phyloP scores from a whole-genome alignment of 108 stramenopile genomes.

The Pseudonitzschia multiseries region DNA sequence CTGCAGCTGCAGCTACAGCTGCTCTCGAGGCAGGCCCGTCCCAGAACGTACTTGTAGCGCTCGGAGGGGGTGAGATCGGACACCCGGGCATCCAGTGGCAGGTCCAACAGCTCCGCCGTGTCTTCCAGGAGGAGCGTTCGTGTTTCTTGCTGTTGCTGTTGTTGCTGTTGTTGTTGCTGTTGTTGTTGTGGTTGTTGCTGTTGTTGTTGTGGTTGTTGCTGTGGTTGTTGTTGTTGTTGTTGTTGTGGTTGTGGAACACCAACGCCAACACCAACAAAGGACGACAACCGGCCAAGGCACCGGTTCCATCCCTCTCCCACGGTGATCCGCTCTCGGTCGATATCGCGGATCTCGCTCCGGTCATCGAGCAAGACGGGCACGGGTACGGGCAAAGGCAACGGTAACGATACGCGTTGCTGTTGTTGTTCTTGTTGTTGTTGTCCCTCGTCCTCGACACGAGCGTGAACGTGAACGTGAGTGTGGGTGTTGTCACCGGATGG shows the following conservation, averaged over 20 bases:
- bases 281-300: neutral
- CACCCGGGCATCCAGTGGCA: neutral
- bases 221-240: neutral
- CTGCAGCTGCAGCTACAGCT: too few relatives aligned
- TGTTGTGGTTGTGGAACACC: too few relatives aligned
- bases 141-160: too few relatives aligned
- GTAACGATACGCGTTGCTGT: too few relatives aligned
- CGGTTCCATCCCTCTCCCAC: neutral
- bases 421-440: conserved; percentile 1
- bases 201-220: neutral
- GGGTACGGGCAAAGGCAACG: too few relatives aligned
- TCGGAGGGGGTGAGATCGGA: conserved; percentile 41
- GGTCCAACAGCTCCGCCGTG: conserved; percentile 1
- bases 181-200: neutral
- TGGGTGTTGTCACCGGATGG: too few relatives aligned
- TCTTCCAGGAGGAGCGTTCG: neutral
- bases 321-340: neutral
- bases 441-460: neutral
- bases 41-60: conserved; percentile 33
- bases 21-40: conserved; percentile 37
- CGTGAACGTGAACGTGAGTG: too few relatives aligned
- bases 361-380: conserved; percentile 39
- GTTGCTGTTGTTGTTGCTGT: conserved; percentile 5
- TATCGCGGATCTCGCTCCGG: conserved; percentile 10
- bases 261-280: too few relatives aligned